These are phyloP conservation scores for Oropetium thomaeum DNA, from an alignment of 176 grass and related monocot species.

Conservation along the genomic window DNA sequence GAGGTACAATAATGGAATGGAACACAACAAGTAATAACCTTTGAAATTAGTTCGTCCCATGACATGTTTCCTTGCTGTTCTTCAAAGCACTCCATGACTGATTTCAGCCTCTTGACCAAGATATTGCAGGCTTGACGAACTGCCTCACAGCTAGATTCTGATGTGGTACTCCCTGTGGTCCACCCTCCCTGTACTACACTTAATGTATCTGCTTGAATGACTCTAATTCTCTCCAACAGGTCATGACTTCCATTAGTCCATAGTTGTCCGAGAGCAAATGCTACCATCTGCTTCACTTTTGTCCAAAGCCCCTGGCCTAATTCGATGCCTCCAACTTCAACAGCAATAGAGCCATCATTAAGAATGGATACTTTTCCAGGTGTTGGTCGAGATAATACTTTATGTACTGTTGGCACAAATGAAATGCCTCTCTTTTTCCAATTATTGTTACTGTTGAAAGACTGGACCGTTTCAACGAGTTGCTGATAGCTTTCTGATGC, in stretches of 20 bases:
- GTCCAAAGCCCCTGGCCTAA: conserved; percentile 95
- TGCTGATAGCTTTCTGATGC: conserved; percentile 41
- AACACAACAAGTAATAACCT: conserved; percentile 43
- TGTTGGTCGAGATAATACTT: conserved; percentile 54
- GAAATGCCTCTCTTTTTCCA: conserved; percentile 88
- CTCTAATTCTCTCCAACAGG: conserved; percentile 64
- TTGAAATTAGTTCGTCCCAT: conserved; percentile 68
- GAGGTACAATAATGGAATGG: background rate
- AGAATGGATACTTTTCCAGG: conserved; percentile 87
- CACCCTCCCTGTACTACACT: conserved; percentile 85
- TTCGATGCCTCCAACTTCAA: conserved; percentile 99
- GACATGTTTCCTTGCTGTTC: conserved; percentile 48
- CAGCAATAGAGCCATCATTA: conserved; percentile 81
- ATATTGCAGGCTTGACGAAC: conserved; percentile 65
- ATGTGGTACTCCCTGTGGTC: conserved; percentile 91
- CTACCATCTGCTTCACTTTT: conserved; percentile 92
- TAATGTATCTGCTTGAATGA: conserved; percentile 88
- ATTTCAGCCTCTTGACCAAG: conserved; percentile 68
- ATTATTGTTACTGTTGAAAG: conserved; percentile 68
- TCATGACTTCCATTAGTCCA: conserved; percentile 58
- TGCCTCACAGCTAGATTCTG: conserved; percentile 87
- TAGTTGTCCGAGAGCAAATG: conserved; percentile 77
- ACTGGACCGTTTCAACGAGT: conserved; percentile 47
- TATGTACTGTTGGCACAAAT: conserved; percentile 65
- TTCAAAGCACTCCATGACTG: conserved; percentile 73